phyloP scores from a whole-genome alignment of 1,284 basidiomycete species.

The Malassezia globosa region DNA sequence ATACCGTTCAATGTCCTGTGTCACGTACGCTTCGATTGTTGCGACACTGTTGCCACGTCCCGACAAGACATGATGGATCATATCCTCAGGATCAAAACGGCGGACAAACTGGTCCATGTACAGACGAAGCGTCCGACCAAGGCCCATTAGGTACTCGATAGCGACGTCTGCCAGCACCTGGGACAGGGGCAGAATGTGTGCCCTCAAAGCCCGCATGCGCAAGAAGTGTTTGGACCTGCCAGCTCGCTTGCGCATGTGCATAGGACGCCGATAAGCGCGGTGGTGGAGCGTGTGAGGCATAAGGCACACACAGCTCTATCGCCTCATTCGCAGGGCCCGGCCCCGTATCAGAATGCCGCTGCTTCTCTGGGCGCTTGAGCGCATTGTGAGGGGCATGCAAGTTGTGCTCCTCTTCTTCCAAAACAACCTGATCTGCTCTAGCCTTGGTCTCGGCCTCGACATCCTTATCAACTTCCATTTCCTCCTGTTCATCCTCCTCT shows the following conservation, averaged over 20 bases:
- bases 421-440: background rate
- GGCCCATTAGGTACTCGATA: slow-evolving; percentile 68
- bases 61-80: slow-evolving; percentile 75
- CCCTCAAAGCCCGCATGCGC: slow-evolving; percentile 44
- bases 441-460: no score
- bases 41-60: slow-evolving; percentile 66
- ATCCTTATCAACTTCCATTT: background rate
- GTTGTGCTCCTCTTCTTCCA: no score
- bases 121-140: slow-evolving; percentile 73
- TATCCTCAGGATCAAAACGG: slow-evolving; percentile 78
- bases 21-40: slow-evolving; percentile 73
- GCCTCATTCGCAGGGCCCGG: background rate
- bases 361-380: no score
- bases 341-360: no score
- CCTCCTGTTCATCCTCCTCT: slow-evolving; percentile 17
- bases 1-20: slow-evolving; percentile 76
- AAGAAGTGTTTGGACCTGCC: slow-evolving; percentile 28
- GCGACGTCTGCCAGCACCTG: slow-evolving; percentile 71
- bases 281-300: background rate
- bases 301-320: background rate
- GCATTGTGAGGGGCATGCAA: no score
- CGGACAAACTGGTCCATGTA: slow-evolving; percentile 67
- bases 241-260: slow-evolving; percentile 22
- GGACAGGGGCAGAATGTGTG: slow-evolving; percentile 52
- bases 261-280: slow-evolving; percentile 12